These are phyloP conservation scores for Musa troglodytarum DNA, from an alignment of 176 grass and related monocot genomes.

Conservation along the genomic window DNA sequence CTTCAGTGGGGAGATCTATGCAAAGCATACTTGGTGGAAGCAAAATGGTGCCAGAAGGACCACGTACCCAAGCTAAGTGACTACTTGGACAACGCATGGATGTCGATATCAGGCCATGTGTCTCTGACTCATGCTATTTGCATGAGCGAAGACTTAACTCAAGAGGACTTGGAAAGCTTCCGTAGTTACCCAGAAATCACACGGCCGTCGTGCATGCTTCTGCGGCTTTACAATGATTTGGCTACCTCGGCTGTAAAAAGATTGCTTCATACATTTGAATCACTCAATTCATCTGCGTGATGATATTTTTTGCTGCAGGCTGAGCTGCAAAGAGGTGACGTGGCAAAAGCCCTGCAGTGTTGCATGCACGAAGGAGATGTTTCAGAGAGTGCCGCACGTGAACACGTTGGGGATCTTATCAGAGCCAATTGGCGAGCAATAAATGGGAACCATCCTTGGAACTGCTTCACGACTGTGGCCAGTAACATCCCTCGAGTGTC, in stretches of 20 bases:
- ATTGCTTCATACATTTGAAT: too few species aligned
- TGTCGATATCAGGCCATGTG: conserved; percentile 1
- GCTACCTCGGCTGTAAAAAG: conserved; percentile 8
- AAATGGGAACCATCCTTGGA: conserved; percentile 6
- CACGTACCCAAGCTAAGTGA: conserved; percentile 19
- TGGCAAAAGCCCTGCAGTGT: conserved; percentile 27
- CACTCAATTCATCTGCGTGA: too few species aligned
- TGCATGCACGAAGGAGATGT: conserved; percentile 22
- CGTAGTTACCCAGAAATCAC: conserved; percentile 7
- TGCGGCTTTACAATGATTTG: conserved; percentile 17
- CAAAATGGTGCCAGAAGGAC: conserved; percentile 25
- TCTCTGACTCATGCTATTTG: conserved; percentile 3
- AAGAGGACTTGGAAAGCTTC: conserved; percentile 15
- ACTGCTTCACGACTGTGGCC: conserved; percentile 14
- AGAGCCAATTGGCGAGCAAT: conserved; percentile 4
- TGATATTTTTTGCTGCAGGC: background rate
- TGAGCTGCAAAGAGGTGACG: conserved; percentile 21
- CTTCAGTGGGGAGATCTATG: conserved; percentile 28
- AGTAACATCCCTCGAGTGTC: conserved; percentile 7
- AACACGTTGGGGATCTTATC: conserved; percentile 26
- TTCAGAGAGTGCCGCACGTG: conserved; percentile 6
- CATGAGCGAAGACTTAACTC: background rate
- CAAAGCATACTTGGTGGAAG: conserved; percentile 23
- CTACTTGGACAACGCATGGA: conserved; percentile 20
- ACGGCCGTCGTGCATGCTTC: conserved; percentile 4